A percentile compares a stretch with the other conserved stretches of the same genome.
phyloP scores from a whole-genome alignment of 768 basidiomycete genomes.

The Lyophyllum decastes region DNA sequence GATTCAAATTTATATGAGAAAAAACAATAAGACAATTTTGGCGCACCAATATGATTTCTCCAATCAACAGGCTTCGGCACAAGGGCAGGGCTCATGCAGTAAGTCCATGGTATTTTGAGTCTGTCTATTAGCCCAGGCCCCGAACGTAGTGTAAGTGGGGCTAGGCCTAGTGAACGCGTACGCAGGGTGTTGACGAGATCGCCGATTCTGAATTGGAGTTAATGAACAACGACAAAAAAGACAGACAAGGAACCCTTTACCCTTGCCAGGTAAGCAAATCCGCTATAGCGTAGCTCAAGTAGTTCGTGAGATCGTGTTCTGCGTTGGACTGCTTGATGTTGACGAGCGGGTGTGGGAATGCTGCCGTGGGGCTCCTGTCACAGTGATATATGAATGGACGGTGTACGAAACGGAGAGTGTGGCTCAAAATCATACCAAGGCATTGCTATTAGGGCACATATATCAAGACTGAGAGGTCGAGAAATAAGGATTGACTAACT shows the following conservation, averaged over 20 bases:
- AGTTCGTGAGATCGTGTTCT: slow-evolving; percentile 53
- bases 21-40: not conserved
- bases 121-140: slow-evolving; percentile 55
- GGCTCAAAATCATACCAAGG: slow-evolving; percentile 45
- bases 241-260: slow-evolving; percentile 28
- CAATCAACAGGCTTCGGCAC: slow-evolving; percentile 65
- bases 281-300: slow-evolving; percentile 57
- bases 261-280: slow-evolving; percentile 65
- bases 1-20: not conserved
- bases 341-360: slow-evolving; percentile 66
- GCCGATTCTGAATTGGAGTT: slow-evolving; percentile 42
- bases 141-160: slow-evolving; percentile 45
- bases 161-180: slow-evolving; percentile 45
- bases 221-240: not conserved
- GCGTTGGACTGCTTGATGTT: slow-evolving; percentile 58
- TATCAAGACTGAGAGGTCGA: not conserved
- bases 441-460: slow-evolving; percentile 48
- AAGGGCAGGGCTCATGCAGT: slow-evolving; percentile 59
- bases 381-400: not conserved
- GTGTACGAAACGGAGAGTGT: not conserved
- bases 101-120: slow-evolving; percentile 61
- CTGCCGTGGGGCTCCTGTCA: slow-evolving; percentile 47
- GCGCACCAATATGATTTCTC: slow-evolving; percentile 59
- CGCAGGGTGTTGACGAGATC: slow-evolving; percentile 63
- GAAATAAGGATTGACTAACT: slow-evolving; percentile 40